A percentile compares a stretch with the other conserved stretches of the same genome.
These are phyloP conservation scores for Boletus sp. DNA, from an alignment of 768 basidiomycete species.

Conservation along the genomic window DNA sequence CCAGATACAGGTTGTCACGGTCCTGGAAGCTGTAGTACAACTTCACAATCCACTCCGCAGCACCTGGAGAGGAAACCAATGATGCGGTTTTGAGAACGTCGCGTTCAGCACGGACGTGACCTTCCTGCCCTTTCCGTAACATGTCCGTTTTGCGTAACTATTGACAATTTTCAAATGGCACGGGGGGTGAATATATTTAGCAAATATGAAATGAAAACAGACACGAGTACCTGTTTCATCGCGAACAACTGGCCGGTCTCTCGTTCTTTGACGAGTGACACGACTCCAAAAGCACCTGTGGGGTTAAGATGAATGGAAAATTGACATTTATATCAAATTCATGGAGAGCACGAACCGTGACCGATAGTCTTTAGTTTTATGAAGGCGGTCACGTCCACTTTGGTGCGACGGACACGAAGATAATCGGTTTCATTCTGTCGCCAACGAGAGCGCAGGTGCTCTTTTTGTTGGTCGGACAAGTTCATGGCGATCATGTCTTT, in stretches of 20 bases:
- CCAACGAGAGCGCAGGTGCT: conserved; percentile 71
- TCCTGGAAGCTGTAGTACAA: conserved; percentile 95
- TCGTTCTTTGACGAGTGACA: conserved; percentile 85
- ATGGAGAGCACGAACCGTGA: conserved; percentile 57
- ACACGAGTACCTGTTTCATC: conserved; percentile 83
- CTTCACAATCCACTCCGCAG: conserved; percentile 92
- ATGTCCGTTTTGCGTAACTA: conserved; percentile 87
- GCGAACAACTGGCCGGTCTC: conserved; percentile 79
- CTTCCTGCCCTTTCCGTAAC: conserved; percentile 96
- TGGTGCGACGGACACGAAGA: conserved; percentile 76
- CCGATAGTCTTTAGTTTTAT: conserved; percentile 91
- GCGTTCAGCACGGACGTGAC: conserved; percentile 93
- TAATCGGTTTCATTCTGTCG: conserved; percentile 86
- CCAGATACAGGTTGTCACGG: conserved; percentile 91
- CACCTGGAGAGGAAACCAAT: conserved; percentile 64
- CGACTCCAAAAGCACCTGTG: conserved; percentile 92
- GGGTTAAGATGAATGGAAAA: conserved; percentile 28
- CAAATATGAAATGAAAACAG: conserved; percentile 26
- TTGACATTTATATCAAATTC: conserved; percentile 24
- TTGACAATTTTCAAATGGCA: conserved; percentile 24
- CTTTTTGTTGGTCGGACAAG: conserved; percentile 67
- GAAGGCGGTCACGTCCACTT: conserved; percentile 83
- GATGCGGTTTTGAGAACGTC: conserved; percentile 92
- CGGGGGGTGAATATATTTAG: conserved; percentile 23
- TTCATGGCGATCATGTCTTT: conserved; percentile 76